A percentile compares a stretch with the other conserved stretches of the same genome.
These are phyloP conservation scores for Adansonia grandidieri DNA, from an alignment of 441 rosid species.

Conservation along the genomic window DNA sequence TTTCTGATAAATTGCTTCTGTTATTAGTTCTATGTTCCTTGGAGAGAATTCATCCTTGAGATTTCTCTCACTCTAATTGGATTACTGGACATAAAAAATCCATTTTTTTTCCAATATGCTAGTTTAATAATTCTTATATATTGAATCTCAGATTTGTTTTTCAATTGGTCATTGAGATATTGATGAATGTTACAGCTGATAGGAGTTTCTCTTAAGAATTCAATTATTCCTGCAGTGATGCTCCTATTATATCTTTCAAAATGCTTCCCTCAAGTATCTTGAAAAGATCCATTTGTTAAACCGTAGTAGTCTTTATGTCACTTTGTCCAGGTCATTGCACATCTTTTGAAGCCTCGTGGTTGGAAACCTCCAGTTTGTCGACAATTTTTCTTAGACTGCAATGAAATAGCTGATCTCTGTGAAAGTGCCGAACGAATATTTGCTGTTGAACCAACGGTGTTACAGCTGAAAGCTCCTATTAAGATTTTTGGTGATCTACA, in stretches of 20 bases:
- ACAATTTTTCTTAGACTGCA: conserved; percentile 97
- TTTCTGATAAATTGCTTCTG: conserved; percentile 1
- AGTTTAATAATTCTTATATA: not conserved
- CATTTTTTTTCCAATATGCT: not conserved
- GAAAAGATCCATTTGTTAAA: conserved; percentile 7
- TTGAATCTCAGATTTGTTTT: not conserved
- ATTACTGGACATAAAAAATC: conserved; percentile 12
- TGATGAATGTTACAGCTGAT: not conserved
- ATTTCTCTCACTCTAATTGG: not conserved
- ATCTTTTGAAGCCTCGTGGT: conserved; percentile 95
- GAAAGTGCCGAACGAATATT: conserved; percentile 81
- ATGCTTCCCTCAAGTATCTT: not conserved
- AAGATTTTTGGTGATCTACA: too few species aligned
- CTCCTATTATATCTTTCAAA: not conserved
- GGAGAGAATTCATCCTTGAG: conserved; percentile 12
- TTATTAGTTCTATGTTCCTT: not conserved
- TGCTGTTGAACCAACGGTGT: too few species aligned
- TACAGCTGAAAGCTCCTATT: too few species aligned
- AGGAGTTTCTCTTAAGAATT: not conserved
- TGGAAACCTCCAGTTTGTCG: conserved; percentile 99
- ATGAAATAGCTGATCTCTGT: conserved; percentile 97
- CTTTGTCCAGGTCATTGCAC: conserved; percentile 72
- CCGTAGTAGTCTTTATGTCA: conserved; percentile 14
- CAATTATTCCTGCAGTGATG: not conserved
- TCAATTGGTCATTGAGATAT: not conserved